A percentile compares a stretch with the other conserved stretches of the same genome.
These are phyloP conservation scores for Cyamopsis tetragonoloba DNA, from an alignment of 306 rosid genomes.

Conservation along the genomic window DNA sequence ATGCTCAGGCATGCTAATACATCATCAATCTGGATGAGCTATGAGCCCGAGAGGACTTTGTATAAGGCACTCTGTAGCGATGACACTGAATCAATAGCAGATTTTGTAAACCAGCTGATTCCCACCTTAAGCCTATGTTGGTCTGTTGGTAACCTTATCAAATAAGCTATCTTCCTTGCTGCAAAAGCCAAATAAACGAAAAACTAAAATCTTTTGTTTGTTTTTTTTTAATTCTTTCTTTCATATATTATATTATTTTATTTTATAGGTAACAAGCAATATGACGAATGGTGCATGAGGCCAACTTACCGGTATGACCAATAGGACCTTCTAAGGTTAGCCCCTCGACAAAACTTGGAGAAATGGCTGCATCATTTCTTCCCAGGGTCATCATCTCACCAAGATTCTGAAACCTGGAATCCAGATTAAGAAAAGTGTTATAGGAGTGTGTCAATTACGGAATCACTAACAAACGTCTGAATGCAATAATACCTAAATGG, in stretches of 20 bases:
- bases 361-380: slow-evolving; percentile 79
- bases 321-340: slow-evolving; percentile 81
- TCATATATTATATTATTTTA: neutral
- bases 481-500: slow-evolving; percentile 70
- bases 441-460: neutral
- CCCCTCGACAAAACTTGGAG: slow-evolving; percentile 92
- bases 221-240: too few species aligned
- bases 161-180: slow-evolving; percentile 95
- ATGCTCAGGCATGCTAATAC: slow-evolving; percentile 8
- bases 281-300: neutral
- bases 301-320: slow-evolving; percentile 76
- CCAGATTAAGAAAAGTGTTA: slow-evolving; percentile 20
- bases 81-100: slow-evolving; percentile 77
- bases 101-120: slow-evolving; percentile 86
- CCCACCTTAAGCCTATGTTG: slow-evolving; percentile 91
- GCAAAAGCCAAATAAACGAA: slow-evolving; percentile 41
- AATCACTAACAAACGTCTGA: neutral
- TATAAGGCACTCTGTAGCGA: slow-evolving; percentile 64
- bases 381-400: slow-evolving; percentile 98
- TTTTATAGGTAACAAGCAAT: neutral
- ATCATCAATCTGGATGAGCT: slow-evolving; percentile 11
- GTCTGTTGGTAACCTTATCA: slow-evolving; percentile 87
- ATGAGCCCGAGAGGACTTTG: slow-evolving; percentile 56
- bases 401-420: slow-evolving; percentile 77
- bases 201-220: neutral